Conservation (phyloP, 2,329 filamentous ascomycete genomes). For the Ciborinia camelliae region DNA sequence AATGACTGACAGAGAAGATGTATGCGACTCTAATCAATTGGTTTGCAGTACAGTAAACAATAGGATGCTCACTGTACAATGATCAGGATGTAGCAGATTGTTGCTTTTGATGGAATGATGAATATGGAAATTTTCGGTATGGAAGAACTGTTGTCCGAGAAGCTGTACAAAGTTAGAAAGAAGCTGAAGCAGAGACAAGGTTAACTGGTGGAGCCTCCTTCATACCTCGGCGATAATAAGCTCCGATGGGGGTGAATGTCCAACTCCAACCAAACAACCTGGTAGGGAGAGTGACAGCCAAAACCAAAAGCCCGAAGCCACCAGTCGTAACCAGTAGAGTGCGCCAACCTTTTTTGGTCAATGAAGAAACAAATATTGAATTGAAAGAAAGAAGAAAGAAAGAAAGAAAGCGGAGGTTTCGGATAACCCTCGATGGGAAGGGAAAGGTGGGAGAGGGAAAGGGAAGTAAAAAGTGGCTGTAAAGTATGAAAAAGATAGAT, state of each 20-base stretch:
- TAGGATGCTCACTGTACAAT: slow-evolving; percentile 13
- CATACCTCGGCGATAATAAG: slow-evolving; percentile 17
- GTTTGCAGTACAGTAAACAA: slow-evolving; percentile 14
- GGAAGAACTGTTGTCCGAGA: slow-evolving; percentile 21
- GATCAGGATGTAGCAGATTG: neutral
- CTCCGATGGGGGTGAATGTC: slow-evolving; percentile 6
- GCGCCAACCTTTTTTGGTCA: neutral
- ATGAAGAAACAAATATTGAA: neutral
- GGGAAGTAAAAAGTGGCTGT: neutral
- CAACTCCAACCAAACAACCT: neutral
- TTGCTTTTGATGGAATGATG: neutral
- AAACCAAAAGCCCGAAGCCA: neutral
- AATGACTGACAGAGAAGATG: slow-evolving; percentile 10
- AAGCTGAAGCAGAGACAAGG: slow-evolving; percentile 2
- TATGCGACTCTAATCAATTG: slow-evolving; percentile 23
- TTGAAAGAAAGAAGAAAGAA: no score
- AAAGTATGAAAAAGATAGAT: neutral
- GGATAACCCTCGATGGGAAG: neutral
- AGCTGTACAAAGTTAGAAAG: slow-evolving; percentile 16
- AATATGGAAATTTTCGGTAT: slow-evolving; percentile 20
- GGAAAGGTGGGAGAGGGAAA: neutral
- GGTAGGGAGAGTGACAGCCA: no score
- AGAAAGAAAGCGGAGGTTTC: neutral
- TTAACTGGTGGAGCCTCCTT: neutral
- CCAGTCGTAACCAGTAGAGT: no score